phyloP scores from a whole-genome alignment of 1,284 basidiomycete genomes.

The Coniferiporia sulphurascens region DNA sequence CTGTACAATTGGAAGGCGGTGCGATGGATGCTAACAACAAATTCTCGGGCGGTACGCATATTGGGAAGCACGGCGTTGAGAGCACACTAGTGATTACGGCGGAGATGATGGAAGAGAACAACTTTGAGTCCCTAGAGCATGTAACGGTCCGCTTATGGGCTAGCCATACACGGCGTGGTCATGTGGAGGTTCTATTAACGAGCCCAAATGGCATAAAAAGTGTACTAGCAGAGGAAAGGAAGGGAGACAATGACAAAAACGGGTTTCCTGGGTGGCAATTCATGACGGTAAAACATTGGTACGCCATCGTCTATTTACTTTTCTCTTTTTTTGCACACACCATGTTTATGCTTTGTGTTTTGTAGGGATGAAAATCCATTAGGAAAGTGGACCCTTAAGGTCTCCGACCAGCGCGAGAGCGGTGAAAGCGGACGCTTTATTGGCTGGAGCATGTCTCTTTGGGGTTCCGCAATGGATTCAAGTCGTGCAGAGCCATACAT shows the following conservation, averaged over 20 bases:
- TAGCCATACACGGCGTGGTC: conserved; percentile 81
- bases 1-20: conserved; percentile 64
- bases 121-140: conserved; percentile 89
- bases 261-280: conserved; percentile 96
- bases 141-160: conserved; percentile 94
- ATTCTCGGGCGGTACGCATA: conserved; percentile 63
- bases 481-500: conserved; percentile 61
- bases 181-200: conserved; percentile 88
- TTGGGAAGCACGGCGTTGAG: conserved; percentile 63
- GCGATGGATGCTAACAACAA: conserved; percentile 49
- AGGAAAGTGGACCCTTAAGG: conserved; percentile 89
- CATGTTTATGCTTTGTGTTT: not conserved
- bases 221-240: conserved; percentile 73
- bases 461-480: conserved; percentile 86
- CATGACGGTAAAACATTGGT: conserved; percentile 99
- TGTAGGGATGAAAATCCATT: conserved; percentile 86
- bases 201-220: conserved; percentile 88
- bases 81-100: conserved; percentile 69
- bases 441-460: conserved; percentile 90
- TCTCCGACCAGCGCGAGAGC: conserved; percentile 67
- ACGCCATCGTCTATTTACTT: conserved; percentile 26
- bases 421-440: conserved; percentile 74
- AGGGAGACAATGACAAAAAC: conserved; percentile 59
- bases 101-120: conserved; percentile 66
- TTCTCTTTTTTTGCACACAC: conserved; percentile 14